A percentile compares a stretch with the other conserved stretches of the same genome.
These are phyloP conservation scores for Claviceps maximensis DNA, from an alignment of 2,329 filamentous ascomycete species.

Conservation along the genomic window DNA sequence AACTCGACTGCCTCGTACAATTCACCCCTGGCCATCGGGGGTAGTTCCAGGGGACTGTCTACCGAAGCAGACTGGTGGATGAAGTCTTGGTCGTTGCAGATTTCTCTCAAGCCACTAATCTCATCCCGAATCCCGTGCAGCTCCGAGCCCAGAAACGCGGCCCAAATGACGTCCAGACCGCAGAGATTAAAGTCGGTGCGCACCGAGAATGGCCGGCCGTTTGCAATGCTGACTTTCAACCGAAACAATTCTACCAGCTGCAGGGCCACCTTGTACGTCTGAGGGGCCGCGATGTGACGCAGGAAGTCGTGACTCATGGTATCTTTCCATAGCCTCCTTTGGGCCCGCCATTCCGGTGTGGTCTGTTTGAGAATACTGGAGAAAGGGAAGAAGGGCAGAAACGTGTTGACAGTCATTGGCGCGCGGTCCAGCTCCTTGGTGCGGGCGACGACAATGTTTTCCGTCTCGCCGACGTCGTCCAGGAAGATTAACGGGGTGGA, in stretches of 20 bases:
- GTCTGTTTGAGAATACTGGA: slow-evolving; percentile 21
- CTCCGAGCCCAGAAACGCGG: slow-evolving; percentile 15
- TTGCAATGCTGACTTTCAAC: slow-evolving; percentile 16
- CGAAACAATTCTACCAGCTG: slow-evolving; percentile 22
- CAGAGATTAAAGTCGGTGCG: slow-evolving; percentile 17
- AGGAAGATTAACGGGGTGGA: slow-evolving; percentile 28
- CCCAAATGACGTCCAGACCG: slow-evolving; percentile 20
- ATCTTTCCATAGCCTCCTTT: slow-evolving; percentile 23
- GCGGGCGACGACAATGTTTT: slow-evolving; percentile 29
- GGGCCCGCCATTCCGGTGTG: slow-evolving; percentile 18
- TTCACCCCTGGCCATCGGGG: background rate
- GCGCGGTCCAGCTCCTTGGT: slow-evolving; percentile 30
- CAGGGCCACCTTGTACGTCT: slow-evolving; percentile 17
- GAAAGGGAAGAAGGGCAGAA: slow-evolving; percentile 19
- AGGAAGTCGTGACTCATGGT: slow-evolving; percentile 25
- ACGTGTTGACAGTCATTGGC: slow-evolving; percentile 17
- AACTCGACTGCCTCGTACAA: background rate
- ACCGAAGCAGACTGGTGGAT: background rate
- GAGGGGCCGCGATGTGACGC: slow-evolving; percentile 15
- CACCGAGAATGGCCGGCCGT: slow-evolving; percentile 13
- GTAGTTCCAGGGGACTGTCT: background rate
- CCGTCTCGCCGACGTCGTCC: slow-evolving; percentile 23
- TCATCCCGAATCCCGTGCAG: slow-evolving; percentile 1
- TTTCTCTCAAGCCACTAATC: background rate
- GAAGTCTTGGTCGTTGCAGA: background rate